Conservation (phyloP, 2,329 filamentous ascomycete species). For the Periconia macrospinosa region DNA sequence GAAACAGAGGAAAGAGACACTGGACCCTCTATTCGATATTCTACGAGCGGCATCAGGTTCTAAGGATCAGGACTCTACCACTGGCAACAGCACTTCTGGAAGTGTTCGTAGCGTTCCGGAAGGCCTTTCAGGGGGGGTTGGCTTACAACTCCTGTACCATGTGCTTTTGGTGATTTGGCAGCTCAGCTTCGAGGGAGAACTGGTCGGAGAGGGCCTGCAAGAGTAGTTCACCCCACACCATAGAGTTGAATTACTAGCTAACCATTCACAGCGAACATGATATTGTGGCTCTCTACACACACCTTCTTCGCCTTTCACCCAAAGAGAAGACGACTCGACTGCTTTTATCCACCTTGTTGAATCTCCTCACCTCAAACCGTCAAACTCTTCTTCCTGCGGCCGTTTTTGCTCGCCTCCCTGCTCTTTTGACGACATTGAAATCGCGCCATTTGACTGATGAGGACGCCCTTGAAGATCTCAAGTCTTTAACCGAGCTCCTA, state of each 20-base stretch:
- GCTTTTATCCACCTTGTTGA: slow-evolving; percentile 84
- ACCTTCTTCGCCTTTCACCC: slow-evolving; percentile 85
- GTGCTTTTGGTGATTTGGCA: slow-evolving; percentile 95
- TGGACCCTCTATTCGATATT: slow-evolving; percentile 80
- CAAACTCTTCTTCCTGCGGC: slow-evolving; percentile 75
- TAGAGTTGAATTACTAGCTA: slow-evolving; percentile 9
- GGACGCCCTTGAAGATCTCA: slow-evolving; percentile 56
- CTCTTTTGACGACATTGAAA: slow-evolving; percentile 60
- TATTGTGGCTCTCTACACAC: slow-evolving; percentile 87
- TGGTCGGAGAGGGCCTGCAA: slow-evolving; percentile 78
- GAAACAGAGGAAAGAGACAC: slow-evolving; percentile 83
- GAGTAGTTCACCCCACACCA: slow-evolving; percentile 58
- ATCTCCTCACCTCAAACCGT: slow-evolving; percentile 76
- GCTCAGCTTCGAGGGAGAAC: slow-evolving; percentile 80
- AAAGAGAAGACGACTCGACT: slow-evolving; percentile 98
- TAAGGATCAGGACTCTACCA: slow-evolving; percentile 67
- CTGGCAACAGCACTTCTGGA: slow-evolving; percentile 51
- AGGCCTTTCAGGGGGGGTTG: slow-evolving; percentile 72
- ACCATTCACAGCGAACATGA: slow-evolving; percentile 76
- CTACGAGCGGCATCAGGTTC: slow-evolving; percentile 74
- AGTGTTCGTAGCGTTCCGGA: slow-evolving; percentile 69
- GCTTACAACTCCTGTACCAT: slow-evolving; percentile 90
- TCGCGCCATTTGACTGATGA: slow-evolving; percentile 55
- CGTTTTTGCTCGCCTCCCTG: slow-evolving; percentile 78
- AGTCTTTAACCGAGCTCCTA: slow-evolving; percentile 61